phyloP scores from a whole-genome alignment of 2,329 filamentous ascomycete species.

The Mycosphaerella sp. region DNA sequence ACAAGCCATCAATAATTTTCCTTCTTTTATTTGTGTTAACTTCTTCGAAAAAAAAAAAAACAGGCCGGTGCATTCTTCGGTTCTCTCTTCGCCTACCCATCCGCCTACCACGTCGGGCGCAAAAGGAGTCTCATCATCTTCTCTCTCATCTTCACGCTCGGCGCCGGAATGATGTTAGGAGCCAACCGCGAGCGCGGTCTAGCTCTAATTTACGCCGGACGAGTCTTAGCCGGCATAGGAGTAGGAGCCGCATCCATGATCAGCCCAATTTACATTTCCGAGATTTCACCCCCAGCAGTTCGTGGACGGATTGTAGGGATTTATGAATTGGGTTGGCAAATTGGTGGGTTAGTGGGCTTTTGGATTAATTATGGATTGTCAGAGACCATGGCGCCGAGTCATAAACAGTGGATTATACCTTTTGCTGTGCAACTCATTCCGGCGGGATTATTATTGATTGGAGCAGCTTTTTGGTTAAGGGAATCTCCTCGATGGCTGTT shows the following conservation, averaged over 20 bases:
- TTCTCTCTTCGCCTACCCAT: constrained; percentile 59
- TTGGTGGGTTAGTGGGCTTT: constrained; percentile 46
- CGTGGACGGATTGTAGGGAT: constrained; percentile 54
- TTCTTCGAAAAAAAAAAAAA: too few species aligned
- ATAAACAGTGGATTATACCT: constrained; percentile 44
- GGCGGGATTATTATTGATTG: constrained; percentile 50
- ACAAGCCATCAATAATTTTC: neutral
- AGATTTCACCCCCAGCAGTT: constrained; percentile 52
- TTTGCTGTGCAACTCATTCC: constrained; percentile 62
- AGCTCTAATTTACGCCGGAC: constrained; percentile 53
- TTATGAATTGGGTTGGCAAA: constrained; percentile 52
- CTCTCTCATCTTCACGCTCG: constrained; percentile 58
- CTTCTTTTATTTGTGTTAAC: too few species aligned
- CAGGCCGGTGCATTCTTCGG: constrained; percentile 78
- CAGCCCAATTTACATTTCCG: constrained; percentile 54
- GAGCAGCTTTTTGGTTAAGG: constrained; percentile 36
- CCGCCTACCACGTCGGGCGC: constrained; percentile 61
- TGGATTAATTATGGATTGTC: constrained; percentile 44
- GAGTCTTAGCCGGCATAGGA: constrained; percentile 52
- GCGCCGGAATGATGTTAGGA: constrained; percentile 66
- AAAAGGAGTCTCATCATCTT: constrained; percentile 58
- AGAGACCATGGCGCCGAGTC: constrained; percentile 39
- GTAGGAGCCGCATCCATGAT: constrained; percentile 53
- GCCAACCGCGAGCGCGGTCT: constrained; percentile 56
- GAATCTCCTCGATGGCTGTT: constrained; percentile 44